Evolutionary conservation across 495 filamentous ascomycete species (phyloP).

Genomic region (Xylaria acuta): DNA sequence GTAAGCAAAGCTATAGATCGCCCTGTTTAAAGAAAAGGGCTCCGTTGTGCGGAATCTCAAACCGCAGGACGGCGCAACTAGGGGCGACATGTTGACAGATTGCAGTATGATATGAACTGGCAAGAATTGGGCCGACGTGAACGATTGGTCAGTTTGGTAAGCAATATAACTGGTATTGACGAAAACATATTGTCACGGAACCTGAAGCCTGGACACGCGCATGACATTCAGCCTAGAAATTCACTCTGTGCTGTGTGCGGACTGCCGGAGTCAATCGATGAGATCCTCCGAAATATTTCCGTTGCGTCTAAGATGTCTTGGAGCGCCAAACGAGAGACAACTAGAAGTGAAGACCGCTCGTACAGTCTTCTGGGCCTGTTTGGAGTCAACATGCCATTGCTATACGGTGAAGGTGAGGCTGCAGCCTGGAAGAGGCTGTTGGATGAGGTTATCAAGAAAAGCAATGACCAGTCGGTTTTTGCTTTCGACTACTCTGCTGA

Average conservation of each 20-base stretch:
- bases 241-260: not conserved
- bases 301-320: constrained; percentile 3
- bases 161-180: not conserved
- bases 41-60: not conserved
- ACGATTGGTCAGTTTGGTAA: not conserved
- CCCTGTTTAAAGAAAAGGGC: not conserved
- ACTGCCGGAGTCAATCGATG: not conserved
- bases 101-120: not conserved
- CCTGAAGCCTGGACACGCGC: not conserved
- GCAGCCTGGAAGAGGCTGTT: not conserved
- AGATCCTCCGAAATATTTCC: constrained; percentile 1
- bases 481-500: constrained; percentile 1
- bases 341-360: not conserved
- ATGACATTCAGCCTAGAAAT: constrained; percentile 5
- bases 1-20: not conserved
- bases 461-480: constrained; percentile 3
- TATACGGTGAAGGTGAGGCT: constrained; percentile 1
- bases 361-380: not conserved
- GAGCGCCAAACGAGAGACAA: not conserved
- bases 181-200: constrained; percentile 9
- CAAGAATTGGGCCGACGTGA: constrained; percentile 1
- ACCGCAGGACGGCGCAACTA: not conserved
- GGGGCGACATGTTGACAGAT: not conserved
- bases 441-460: constrained; percentile 5
- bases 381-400: not conserved